phyloP scores from a whole-genome alignment of 2,329 filamentous ascomycete genomes.

The Akanthomyces uredinophilus region DNA sequence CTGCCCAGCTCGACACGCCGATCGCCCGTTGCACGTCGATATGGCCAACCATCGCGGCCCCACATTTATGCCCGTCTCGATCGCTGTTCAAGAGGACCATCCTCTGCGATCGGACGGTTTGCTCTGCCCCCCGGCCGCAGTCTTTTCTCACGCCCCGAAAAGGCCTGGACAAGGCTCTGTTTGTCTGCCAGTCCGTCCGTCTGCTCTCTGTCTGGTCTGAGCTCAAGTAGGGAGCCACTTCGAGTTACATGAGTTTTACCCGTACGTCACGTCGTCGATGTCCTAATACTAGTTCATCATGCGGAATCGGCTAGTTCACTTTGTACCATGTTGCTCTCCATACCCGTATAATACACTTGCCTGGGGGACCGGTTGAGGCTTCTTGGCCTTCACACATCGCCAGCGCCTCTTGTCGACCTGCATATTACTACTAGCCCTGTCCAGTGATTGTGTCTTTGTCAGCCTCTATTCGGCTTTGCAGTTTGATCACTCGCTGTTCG shows the following conservation, averaged over 20 bases:
- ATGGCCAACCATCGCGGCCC: conserved; percentile 1
- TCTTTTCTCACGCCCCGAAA: neutral
- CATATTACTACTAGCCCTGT: neutral
- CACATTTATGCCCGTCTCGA: conserved; percentile 1
- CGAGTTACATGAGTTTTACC: neutral
- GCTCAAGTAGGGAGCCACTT: neutral
- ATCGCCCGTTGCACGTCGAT: conserved; percentile 3
- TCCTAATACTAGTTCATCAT: neutral
- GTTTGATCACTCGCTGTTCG: too few relatives aligned
- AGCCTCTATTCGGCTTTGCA: neutral
- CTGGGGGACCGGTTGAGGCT: neutral
- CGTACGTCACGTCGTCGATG: conserved; percentile 6
- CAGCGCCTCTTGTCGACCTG: neutral
- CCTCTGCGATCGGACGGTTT: conserved; percentile 3
- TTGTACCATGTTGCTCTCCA: neutral
- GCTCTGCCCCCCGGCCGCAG: neutral
- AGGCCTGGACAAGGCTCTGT: neutral
- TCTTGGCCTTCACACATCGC: neutral
- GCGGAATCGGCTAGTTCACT: neutral
- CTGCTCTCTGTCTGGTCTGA: neutral
- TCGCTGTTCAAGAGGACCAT: conserved; percentile 3
- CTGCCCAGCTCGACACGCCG: neutral
- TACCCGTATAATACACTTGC: neutral
- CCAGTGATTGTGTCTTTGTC: neutral
- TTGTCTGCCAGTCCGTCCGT: too few relatives aligned